Evolutionary conservation across 2,329 filamentous ascomycete species (phyloP), one percentile per base, ranked within the genome.

Genomic region (Xenosphaeropsis pyriputrescens): DNA sequence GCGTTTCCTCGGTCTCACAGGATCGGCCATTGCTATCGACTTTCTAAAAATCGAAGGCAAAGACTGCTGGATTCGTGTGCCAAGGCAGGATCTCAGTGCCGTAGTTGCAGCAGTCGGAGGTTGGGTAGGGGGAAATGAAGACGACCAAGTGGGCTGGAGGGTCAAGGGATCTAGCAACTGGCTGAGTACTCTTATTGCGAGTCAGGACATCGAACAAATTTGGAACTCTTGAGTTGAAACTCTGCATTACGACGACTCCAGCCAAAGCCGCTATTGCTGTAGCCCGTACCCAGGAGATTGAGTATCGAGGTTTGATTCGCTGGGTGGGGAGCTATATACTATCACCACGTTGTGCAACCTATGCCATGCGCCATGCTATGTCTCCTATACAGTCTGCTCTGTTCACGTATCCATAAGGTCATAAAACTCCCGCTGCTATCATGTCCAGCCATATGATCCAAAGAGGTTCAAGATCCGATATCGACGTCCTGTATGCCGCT

Each of bases 1-100:
- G 1, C 71, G 80, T 43, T 86, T 83, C 48, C 69, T 89, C 1
- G 84, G 84, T 15, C 58, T 73, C 14, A 75, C 72, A 0, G 84
- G 84, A 9, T 59, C 67, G 2, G 74, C 72, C 9, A 75, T 88
- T 3, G 61, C 76, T 1, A 52, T 86, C 39, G 84, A 89, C 50
- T 72, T 88, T 15, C 65, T 89, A 26, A 73, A 76, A 47, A 60
- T 77, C 0, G 58, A 71, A 3, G 64, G 60, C 1, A 48, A 51
- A 5, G 63, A 73, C 35, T 70, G 70, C 39, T 84, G 79, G 76
- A 54, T 85, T 36, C 65, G 81, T 14, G 54, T 84, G 7, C 76
- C 79, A 5, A 60, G 67, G 5, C 64, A 68, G 40, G 77, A 85
- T 47, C 57, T 77, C 6, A 62, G 60, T 1, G 63, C 67, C 1